A percentile compares a stretch with the other conserved stretches of the same genome.
phyloP scores from a whole-genome alignment of 768 basidiomycete genomes.

The Pleurotus eryngii region DNA sequence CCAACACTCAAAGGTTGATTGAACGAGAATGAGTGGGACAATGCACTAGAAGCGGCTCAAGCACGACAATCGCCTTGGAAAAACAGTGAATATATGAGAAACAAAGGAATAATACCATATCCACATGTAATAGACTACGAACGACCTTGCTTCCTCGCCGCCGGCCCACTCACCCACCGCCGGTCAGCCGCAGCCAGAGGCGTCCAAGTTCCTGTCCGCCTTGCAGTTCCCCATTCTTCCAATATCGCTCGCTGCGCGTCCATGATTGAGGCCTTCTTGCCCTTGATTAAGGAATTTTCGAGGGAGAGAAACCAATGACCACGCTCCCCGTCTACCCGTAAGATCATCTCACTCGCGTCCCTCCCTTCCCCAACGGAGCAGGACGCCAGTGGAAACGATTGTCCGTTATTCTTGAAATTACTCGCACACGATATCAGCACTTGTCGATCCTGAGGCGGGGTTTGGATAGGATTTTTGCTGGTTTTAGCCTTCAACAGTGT shows the following conservation, averaged over 20 bases:
- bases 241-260: constrained; percentile 25
- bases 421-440: constrained; percentile 30
- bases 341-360: constrained; percentile 28
- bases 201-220: constrained; percentile 11
- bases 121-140: too few species aligned
- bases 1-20: too few species aligned
- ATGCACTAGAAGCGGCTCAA: too few species aligned
- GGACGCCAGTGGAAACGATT: constrained; percentile 20
- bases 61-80: too few species aligned
- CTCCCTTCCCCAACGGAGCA: constrained; percentile 28
- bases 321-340: constrained; percentile 24
- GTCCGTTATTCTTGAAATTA: constrained; percentile 24
- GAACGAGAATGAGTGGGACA: too few species aligned
- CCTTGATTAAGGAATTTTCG: constrained; percentile 22
- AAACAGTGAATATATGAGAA: too few species aligned
- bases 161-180: constrained; percentile 3
- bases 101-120: too few species aligned
- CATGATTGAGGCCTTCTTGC: constrained; percentile 13
- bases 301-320: constrained; percentile 34
- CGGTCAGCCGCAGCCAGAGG: neutral
- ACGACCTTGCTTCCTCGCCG: neutral
- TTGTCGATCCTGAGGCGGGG: constrained; percentile 16
- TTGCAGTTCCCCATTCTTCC: constrained; percentile 22
- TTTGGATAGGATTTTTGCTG: constrained; percentile 1
- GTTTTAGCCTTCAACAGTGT: neutral